Evolutionary conservation across 2,329 filamentous ascomycete genomes (phyloP).

Genomic region (Basipetospora chlamydospora): DNA sequence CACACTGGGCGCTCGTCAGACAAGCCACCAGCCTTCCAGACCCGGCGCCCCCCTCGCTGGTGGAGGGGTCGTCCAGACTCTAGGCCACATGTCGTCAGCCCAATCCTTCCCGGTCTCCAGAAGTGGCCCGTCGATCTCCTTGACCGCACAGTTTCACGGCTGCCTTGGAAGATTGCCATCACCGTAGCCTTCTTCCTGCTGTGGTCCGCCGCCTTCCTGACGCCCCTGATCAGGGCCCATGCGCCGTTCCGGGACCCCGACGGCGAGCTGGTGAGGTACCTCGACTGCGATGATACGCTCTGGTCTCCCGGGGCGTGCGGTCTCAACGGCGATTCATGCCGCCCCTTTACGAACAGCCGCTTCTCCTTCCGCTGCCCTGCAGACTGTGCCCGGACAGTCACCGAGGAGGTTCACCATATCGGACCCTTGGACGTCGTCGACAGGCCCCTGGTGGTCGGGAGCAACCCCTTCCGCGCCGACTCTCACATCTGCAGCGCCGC

Average conservation of each 20-base stretch:
- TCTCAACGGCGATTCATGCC: conserved; percentile 41
- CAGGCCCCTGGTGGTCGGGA: conserved; percentile 30
- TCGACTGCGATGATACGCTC: conserved; percentile 38
- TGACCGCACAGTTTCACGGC: neutral
- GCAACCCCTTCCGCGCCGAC: conserved; percentile 48
- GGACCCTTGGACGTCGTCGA: conserved; percentile 33
- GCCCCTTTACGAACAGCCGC: conserved; percentile 40
- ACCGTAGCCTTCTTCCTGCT: conserved; percentile 1
- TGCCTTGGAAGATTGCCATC: neutral
- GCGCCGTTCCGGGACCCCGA: neutral
- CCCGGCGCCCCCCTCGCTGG: neutral
- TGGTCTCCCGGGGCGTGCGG: conserved; percentile 42
- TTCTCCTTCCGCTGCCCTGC: conserved; percentile 46
- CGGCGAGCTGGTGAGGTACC: conserved; percentile 13
- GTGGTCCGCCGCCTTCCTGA: conserved; percentile 3
- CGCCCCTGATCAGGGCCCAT: neutral
- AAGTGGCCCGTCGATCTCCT: neutral
- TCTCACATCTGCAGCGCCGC: conserved; percentile 66
- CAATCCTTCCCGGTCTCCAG: conserved; percentile 1
- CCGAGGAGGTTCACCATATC: conserved; percentile 16
- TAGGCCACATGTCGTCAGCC: neutral
- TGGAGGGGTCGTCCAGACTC: neutral
- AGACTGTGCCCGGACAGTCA: conserved; percentile 29
- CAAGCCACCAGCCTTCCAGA: too few species aligned
- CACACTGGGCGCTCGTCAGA: too few species aligned